Percentiles rank a stretch among this genome's conserved stretches.
Conservation (phyloP, 208 protist genomes). For the Naegleria gruberi region DNA sequence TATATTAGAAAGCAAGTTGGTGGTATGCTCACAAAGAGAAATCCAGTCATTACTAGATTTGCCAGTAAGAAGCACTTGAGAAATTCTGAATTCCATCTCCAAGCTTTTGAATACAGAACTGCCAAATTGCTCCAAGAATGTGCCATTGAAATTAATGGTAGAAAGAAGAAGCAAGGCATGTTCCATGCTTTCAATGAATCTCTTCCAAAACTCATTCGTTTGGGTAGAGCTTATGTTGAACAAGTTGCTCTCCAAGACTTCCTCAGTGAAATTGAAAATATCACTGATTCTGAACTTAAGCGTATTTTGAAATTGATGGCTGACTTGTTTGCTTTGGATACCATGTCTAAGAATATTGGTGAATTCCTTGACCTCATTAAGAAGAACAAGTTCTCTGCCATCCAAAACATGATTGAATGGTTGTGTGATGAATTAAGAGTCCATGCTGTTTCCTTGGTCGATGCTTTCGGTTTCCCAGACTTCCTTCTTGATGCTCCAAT, state of each 20-base stretch:
- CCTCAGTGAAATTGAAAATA: neutral
- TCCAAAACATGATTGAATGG: neutral
- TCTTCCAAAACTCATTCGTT: neutral
- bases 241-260: neutral
- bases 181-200: neutral
- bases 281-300: neutral
- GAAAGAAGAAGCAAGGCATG: neutral
- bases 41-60: conserved; percentile 3
- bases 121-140: neutral
- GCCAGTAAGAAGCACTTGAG: conserved; percentile 9
- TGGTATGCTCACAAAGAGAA: neutral
- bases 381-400: neutral
- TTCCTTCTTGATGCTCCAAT: neutral
- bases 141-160: neutral
- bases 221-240: neutral
- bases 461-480: conserved; percentile 50
- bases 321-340: neutral
- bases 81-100: neutral
- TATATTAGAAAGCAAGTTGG: neutral
- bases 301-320: neutral
- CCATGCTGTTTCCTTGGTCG: conserved; percentile 37
- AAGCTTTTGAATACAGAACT: conserved; percentile 1
- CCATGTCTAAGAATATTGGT: neutral
- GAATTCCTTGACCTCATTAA: neutral
- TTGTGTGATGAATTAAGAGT: conserved; percentile 30